Conservation (phyloP, 2,329 filamentous ascomycete species). For the Cladosporium halotolerans region DNA sequence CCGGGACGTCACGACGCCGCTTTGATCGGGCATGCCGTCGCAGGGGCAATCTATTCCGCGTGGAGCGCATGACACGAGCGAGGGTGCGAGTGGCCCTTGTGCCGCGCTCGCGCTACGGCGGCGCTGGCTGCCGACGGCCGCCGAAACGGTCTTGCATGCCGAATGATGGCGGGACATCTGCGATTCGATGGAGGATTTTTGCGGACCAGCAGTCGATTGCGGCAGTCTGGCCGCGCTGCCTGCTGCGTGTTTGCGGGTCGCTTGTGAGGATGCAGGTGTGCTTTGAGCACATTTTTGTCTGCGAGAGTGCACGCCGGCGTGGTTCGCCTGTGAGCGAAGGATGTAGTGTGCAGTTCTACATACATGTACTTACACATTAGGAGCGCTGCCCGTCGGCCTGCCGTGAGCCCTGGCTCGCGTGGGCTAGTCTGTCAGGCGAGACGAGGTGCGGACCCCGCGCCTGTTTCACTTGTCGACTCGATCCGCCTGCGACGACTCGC, state of each 20-base stretch:
- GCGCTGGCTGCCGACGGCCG: background rate
- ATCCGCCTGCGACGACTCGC: background rate
- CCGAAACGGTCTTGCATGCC: constrained; percentile 8
- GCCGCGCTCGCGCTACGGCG: background rate
- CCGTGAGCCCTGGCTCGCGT: background rate
- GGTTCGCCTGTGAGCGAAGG: background rate
- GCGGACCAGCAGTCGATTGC: background rate
- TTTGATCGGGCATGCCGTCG: background rate
- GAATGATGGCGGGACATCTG: background rate
- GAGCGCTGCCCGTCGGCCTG: background rate
- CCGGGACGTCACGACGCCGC: too few relatives aligned
- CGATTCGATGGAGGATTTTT: background rate
- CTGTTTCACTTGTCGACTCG: background rate
- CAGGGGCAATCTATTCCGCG: constrained; percentile 8
- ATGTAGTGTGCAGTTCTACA: background rate
- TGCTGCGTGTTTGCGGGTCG: too few relatives aligned
- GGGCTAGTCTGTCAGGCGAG: background rate
- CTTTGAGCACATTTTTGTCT: background rate
- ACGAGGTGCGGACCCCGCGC: constrained; percentile 1
- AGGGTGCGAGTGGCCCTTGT: background rate
- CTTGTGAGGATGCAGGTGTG: background rate
- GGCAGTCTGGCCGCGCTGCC: background rate
- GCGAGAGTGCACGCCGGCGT: too few relatives aligned
- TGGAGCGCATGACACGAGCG: constrained; percentile 5
- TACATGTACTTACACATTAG: background rate